Conservation (phyloP, 768 basidiomycete species). For the Hebeloma cylindrosporum region DNA sequence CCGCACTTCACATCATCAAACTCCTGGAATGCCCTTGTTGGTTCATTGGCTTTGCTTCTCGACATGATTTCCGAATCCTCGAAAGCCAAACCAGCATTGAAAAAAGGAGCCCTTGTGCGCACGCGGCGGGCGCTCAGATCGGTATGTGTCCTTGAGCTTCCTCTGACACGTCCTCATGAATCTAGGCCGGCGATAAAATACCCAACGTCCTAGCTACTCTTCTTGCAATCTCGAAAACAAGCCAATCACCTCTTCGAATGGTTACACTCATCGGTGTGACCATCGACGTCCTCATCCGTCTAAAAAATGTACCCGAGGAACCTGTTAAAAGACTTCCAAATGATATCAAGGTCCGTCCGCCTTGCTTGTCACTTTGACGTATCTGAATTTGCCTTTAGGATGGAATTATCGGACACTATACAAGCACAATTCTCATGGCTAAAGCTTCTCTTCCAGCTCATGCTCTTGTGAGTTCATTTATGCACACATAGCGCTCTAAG, state of each 20-base stretch:
- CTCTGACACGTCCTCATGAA: slow-evolving; percentile 1
- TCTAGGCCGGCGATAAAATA: slow-evolving; percentile 44
- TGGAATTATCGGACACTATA: slow-evolving; percentile 60
- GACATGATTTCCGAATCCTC: slow-evolving; percentile 58
- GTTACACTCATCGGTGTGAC: slow-evolving; percentile 64
- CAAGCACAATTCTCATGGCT: slow-evolving; percentile 62
- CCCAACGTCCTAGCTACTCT: slow-evolving; percentile 52
- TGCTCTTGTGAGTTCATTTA: slow-evolving; percentile 44
- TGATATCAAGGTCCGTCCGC: slow-evolving; percentile 43
- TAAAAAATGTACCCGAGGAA: slow-evolving; percentile 55
- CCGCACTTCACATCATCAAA: slow-evolving; percentile 45
- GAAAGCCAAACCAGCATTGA: slow-evolving; percentile 56
- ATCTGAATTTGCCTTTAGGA: slow-evolving; percentile 34
- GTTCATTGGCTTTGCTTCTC: slow-evolving; percentile 58
- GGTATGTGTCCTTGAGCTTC: slow-evolving; percentile 37
- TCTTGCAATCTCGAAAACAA: slow-evolving; percentile 49
- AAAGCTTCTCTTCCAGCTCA: slow-evolving; percentile 63
- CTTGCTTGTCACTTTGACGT: slow-evolving; percentile 2
- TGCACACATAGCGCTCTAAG: background rate
- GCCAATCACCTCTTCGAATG: slow-evolving; percentile 38
- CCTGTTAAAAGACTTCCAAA: slow-evolving; percentile 42
- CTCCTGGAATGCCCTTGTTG: slow-evolving; percentile 52
- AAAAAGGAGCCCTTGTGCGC: slow-evolving; percentile 59
- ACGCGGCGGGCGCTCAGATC: slow-evolving; percentile 68
- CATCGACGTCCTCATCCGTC: slow-evolving; percentile 66